Evolutionary conservation across 306 rosid genomes (phyloP).

Genomic region (Vigna unguiculata): DNA sequence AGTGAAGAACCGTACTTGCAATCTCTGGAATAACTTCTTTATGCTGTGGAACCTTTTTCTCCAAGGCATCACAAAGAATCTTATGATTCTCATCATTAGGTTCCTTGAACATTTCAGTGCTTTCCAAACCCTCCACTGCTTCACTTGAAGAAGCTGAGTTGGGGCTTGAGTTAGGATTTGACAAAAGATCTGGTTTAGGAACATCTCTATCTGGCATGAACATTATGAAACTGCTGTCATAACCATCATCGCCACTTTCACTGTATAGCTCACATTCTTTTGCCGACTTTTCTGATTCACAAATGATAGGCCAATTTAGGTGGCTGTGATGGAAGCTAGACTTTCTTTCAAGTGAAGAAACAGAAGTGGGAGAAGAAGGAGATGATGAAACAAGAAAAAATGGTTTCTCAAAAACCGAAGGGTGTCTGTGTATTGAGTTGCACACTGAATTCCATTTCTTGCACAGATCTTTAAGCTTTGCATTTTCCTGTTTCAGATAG

Average conservation of each 20-base stretch:
- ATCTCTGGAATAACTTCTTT: slow-evolving; percentile 62
- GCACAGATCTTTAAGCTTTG: slow-evolving; percentile 59
- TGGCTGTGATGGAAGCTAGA: slow-evolving; percentile 47
- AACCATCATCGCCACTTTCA: slow-evolving; percentile 47
- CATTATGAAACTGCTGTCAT: slow-evolving; percentile 59
- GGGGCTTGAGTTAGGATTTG: slow-evolving; percentile 91
- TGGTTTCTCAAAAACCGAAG: slow-evolving; percentile 53
- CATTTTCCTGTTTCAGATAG: slow-evolving; percentile 55
- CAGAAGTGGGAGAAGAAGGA: slow-evolving; percentile 59
- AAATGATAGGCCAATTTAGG: slow-evolving; percentile 52
- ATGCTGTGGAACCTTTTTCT: slow-evolving; percentile 62
- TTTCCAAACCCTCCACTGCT: slow-evolving; percentile 65
- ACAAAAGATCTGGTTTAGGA: slow-evolving; percentile 81
- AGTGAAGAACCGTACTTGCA: slow-evolving; percentile 61
- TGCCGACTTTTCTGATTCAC: slow-evolving; percentile 56
- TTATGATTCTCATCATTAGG: slow-evolving; percentile 62
- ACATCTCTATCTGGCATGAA: slow-evolving; percentile 56
- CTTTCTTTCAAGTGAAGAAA: slow-evolving; percentile 48
- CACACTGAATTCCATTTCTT: slow-evolving; percentile 77
- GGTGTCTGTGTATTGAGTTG: slow-evolving; percentile 60
- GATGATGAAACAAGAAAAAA: slow-evolving; percentile 45
- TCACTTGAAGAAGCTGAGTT: slow-evolving; percentile 94
- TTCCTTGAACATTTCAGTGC: slow-evolving; percentile 64
- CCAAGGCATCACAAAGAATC: slow-evolving; percentile 69
- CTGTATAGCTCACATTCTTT: slow-evolving; percentile 70